These are phyloP conservation scores for Neopestalotiopsis clavispora DNA, from an alignment of 2,329 filamentous ascomycete genomes.

Conservation along the genomic window DNA sequence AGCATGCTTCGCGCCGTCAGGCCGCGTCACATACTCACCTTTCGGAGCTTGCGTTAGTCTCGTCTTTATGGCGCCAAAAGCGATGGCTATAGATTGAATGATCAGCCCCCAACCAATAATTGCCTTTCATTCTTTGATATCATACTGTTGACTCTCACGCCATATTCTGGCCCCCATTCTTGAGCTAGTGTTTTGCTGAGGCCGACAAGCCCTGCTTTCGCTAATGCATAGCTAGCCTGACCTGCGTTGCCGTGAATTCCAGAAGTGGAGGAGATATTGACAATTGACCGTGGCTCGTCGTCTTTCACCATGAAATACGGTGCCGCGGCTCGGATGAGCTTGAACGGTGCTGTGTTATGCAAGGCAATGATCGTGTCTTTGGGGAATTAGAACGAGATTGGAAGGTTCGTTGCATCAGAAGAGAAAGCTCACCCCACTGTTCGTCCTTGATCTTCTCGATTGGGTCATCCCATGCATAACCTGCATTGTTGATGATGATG, in stretches of 20 bases:
- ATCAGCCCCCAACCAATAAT: not conserved
- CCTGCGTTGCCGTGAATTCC: not conserved
- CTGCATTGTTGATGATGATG: not conserved
- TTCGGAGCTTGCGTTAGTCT: not conserved
- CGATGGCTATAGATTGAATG: not conserved
- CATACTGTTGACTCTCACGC: constrained; percentile 12
- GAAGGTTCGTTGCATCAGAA: too few species aligned
- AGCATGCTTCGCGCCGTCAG: not conserved
- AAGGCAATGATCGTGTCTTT: constrained; percentile 1
- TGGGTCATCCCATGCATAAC: constrained; percentile 6
- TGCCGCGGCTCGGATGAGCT: not conserved
- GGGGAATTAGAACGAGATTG: not conserved
- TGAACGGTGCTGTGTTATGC: constrained; percentile 5
- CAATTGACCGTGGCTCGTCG: not conserved
- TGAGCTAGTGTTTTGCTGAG: constrained; percentile 1
- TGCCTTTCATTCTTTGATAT: too few species aligned
- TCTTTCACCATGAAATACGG: not conserved
- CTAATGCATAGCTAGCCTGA: not conserved
- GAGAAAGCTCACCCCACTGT: not conserved
- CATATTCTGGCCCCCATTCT: constrained; percentile 6
- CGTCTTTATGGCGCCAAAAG: constrained; percentile 9
- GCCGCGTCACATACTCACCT: not conserved
- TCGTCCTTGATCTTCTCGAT: constrained; percentile 6
- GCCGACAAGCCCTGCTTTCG: not conserved
- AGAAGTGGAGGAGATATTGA: not conserved